These are phyloP conservation scores for Xylaria sp. DNA, from an alignment of 2,329 filamentous ascomycete genomes.

Conservation along the genomic window DNA sequence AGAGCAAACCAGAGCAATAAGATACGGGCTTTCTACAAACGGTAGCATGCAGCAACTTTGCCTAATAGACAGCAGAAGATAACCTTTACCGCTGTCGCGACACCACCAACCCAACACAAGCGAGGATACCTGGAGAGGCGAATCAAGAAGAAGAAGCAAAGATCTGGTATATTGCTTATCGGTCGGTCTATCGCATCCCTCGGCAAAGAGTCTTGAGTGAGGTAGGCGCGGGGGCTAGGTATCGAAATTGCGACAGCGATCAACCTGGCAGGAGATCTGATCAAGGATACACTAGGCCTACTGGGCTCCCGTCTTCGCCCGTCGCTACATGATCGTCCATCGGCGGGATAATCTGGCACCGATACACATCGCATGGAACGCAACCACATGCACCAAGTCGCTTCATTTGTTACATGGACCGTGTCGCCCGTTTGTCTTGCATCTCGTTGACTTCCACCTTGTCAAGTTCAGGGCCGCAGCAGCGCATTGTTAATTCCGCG, in stretches of 20 bases:
- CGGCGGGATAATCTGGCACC: neutral
- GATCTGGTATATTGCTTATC: neutral
- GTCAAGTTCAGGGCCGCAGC: constrained; percentile 11
- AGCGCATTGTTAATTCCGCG: constrained; percentile 2
- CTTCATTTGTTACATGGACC: constrained; percentile 26
- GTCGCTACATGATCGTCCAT: neutral
- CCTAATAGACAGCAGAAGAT: neutral
- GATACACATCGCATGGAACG: constrained; percentile 6
- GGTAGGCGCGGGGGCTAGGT: neutral
- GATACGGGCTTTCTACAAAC: neutral
- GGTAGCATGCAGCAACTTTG: neutral
- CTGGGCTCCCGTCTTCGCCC: neutral
- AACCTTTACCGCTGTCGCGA: neutral
- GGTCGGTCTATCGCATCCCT: neutral
- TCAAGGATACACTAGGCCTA: constrained; percentile 14
- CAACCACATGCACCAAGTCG: constrained; percentile 7
- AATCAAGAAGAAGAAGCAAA: neutral
- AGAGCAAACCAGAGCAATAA: constrained; percentile 8
- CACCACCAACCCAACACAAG: neutral
- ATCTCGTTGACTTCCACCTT: constrained; percentile 21
- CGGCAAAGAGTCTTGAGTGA: neutral
- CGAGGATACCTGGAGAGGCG: neutral
- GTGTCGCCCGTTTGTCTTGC: constrained; percentile 22
- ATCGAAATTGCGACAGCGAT: constrained; percentile 5
- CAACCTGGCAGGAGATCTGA: constrained; percentile 24